phyloP scores from a whole-genome alignment of 192 early-diverging fungal species.

The Coemansia sp. region DNA sequence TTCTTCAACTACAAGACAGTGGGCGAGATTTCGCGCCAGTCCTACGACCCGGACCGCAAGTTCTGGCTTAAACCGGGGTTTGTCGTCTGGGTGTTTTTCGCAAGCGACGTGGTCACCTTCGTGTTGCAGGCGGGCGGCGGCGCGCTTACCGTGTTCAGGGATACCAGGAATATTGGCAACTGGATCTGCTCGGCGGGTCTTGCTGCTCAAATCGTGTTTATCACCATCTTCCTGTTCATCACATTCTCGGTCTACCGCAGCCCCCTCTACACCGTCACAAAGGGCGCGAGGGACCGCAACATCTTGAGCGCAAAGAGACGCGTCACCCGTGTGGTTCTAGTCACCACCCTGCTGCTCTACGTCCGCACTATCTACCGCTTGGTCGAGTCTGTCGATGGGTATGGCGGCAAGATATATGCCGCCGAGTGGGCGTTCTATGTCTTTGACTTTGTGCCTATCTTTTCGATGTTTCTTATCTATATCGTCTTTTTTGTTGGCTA shows the following conservation, averaged over 20 bases:
- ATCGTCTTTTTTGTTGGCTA: constrained; percentile 37
- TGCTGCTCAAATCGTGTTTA: constrained; percentile 33
- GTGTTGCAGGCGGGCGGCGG: constrained; percentile 45
- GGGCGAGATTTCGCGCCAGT: constrained; percentile 33
- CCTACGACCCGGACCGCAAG: background rate
- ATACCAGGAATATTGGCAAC: constrained; percentile 23
- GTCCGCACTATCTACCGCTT: constrained; percentile 48
- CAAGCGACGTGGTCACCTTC: constrained; percentile 53
- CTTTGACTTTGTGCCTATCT: constrained; percentile 45
- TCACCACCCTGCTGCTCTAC: constrained; percentile 41
- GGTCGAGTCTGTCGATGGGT: constrained; percentile 44
- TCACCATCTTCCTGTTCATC: constrained; percentile 35
- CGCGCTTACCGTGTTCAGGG: constrained; percentile 23
- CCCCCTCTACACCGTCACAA: constrained; percentile 16
- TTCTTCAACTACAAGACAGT: constrained; percentile 54
- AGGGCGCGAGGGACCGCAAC: constrained; percentile 15
- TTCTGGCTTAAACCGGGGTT: constrained; percentile 45
- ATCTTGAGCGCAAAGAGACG: constrained; percentile 19
- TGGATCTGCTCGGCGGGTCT: constrained; percentile 43
- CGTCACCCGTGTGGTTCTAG: constrained; percentile 30
- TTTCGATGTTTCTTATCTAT: constrained; percentile 37
- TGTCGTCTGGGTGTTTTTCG: constrained; percentile 55
- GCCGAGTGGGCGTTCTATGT: constrained; percentile 52
- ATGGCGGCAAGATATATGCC: constrained; percentile 40
- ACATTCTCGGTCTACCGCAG: constrained; percentile 14